These are phyloP conservation scores for Jaenimonas drosophilae DNA, from an alignment of 208 protist species.

Conservation along the genomic window DNA sequence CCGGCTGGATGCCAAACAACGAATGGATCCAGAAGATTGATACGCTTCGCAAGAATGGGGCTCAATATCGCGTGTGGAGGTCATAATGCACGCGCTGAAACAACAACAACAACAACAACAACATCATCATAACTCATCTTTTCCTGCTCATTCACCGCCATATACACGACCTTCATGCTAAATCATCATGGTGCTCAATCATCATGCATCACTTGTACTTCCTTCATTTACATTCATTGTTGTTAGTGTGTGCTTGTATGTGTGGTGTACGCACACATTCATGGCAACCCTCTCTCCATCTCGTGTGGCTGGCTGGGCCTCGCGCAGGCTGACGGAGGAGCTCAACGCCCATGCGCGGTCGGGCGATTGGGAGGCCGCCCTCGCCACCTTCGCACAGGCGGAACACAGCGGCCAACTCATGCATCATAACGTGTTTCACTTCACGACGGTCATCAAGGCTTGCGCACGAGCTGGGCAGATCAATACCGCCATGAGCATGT, in stretches of 20 bases:
- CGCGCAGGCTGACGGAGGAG: constrained; percentile 83
- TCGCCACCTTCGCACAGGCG: constrained; percentile 49
- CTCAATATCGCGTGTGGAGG: constrained; percentile 14
- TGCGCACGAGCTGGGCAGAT: constrained; percentile 68
- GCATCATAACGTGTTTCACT: constrained; percentile 83
- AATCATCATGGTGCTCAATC: too few relatives aligned
- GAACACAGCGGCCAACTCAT: constrained; percentile 62
- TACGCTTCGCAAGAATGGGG: too few relatives aligned
- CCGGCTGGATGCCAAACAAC: background rate
- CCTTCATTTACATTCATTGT: background rate
- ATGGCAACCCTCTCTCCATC: constrained; percentile 64
- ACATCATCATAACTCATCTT: too few relatives aligned
- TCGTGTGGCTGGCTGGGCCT: constrained; percentile 52
- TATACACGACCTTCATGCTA: too few relatives aligned
- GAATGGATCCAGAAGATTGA: too few relatives aligned
- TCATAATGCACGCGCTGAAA: constrained; percentile 13
- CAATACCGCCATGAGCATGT: constrained; percentile 46
- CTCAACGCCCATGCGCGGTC: constrained; percentile 50
- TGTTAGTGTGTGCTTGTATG: background rate
- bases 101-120: too few relatives aligned
- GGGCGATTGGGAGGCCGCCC: constrained; percentile 75
- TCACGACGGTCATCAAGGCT: constrained; percentile 75
- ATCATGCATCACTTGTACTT: too few relatives aligned
- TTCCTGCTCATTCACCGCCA: too few relatives aligned
- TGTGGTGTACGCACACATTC: background rate